Percentiles rank a stretch among this genome's conserved stretches.
These are phyloP conservation scores for Aspergillus tamarii DNA, from an alignment of 2,329 filamentous ascomycete species.

Conservation along the genomic window DNA sequence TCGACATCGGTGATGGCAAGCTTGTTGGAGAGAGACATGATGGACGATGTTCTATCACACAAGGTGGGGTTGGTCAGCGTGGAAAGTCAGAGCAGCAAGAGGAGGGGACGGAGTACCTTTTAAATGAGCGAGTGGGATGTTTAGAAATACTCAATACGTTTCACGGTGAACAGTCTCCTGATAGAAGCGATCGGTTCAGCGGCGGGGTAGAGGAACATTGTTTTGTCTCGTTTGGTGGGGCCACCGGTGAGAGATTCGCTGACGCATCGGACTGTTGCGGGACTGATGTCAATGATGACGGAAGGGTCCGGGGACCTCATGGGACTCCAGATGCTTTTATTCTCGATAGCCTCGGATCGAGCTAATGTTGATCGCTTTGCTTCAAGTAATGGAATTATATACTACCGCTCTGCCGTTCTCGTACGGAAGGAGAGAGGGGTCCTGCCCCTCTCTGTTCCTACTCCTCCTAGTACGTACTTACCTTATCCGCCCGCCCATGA, in stretches of 20 bases:
- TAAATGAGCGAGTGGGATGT: conserved; percentile 10
- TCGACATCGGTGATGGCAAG: conserved; percentile 95
- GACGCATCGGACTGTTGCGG: conserved; percentile 44
- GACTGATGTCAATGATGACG: conserved; percentile 45
- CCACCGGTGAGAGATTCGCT: conserved; percentile 30
- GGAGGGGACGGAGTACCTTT: conserved; percentile 18
- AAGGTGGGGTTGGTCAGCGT: conserved; percentile 10
- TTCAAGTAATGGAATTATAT: conserved; percentile 19
- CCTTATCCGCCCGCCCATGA: background rate
- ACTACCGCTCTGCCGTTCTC: conserved; percentile 21
- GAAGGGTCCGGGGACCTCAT: conserved; percentile 32
- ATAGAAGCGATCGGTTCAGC: conserved; percentile 16
- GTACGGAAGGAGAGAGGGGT: background rate
- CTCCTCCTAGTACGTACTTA: background rate
- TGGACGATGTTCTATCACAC: conserved; percentile 21
- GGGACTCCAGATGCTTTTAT: conserved; percentile 22
- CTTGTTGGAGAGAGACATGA: conserved; percentile 98
- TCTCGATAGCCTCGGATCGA: conserved; percentile 30
- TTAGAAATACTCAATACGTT: conserved; percentile 21
- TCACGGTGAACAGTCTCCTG: conserved; percentile 27
- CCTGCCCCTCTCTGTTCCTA: background rate
- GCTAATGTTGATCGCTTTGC: conserved; percentile 7
- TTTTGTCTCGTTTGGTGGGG: conserved; percentile 30
- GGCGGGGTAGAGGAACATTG: conserved; percentile 26
- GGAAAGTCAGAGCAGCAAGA: conserved; percentile 8